phyloP scores from a whole-genome alignment of 768 basidiomycete genomes.

The Trametes villosa region DNA sequence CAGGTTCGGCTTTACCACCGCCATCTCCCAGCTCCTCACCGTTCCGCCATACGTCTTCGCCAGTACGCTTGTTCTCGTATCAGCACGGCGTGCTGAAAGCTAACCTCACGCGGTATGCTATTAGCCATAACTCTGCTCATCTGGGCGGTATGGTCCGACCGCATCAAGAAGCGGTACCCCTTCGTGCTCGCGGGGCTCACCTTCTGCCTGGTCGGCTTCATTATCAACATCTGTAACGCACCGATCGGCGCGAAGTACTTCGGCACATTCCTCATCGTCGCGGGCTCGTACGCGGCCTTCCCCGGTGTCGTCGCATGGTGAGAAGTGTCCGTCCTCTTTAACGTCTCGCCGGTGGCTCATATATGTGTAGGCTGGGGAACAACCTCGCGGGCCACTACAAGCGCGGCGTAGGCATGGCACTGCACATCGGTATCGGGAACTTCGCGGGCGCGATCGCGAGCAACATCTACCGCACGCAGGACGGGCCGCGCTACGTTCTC shows the following conservation, averaged over 20 bases:
- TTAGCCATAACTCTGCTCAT: constrained; percentile 56
- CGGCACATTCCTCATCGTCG: constrained; percentile 71
- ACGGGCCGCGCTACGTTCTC: constrained; percentile 62
- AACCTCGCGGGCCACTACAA: constrained; percentile 74
- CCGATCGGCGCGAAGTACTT: constrained; percentile 68
- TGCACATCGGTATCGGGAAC: constrained; percentile 71
- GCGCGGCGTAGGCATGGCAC: constrained; percentile 67
- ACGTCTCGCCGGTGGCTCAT: background rate
- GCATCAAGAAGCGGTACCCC: constrained; percentile 55
- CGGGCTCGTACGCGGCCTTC: constrained; percentile 62
- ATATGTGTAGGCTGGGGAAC: constrained; percentile 47
- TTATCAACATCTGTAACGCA: constrained; percentile 63
- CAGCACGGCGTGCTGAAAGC: too few relatives aligned
- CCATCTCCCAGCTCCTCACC: constrained; percentile 67
- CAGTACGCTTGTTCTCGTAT: constrained; percentile 44
- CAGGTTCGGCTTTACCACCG: constrained; percentile 62
- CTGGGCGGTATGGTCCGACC: constrained; percentile 66
- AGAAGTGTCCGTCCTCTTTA: background rate
- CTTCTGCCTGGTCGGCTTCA: constrained; percentile 61
- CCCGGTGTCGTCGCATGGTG: constrained; percentile 69
- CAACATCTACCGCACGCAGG: constrained; percentile 63
- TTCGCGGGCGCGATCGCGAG: constrained; percentile 67
- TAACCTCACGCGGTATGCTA: too few relatives aligned
- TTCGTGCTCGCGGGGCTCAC: constrained; percentile 59
- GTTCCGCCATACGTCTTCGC: constrained; percentile 62